A percentile compares a stretch with the other conserved stretches of the same genome.
phyloP scores from a whole-genome alignment of 257 asterid genomes.

The Haberlea rhodopensis region DNA sequence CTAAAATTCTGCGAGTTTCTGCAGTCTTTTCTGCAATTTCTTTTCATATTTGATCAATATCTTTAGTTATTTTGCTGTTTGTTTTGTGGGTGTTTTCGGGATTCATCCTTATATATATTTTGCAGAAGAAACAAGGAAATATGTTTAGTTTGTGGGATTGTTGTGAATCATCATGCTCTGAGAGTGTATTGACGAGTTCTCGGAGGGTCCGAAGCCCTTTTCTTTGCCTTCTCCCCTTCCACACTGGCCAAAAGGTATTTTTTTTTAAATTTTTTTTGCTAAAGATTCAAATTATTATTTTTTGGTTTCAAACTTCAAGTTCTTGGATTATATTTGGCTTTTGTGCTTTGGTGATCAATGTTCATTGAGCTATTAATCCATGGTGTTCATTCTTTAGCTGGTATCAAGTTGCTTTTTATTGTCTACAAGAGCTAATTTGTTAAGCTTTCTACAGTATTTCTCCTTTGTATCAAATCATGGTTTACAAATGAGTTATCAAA shows the following conservation, averaged over 20 bases:
- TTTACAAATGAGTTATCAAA: no score
- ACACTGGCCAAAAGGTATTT: conserved; percentile 48
- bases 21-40: conserved; percentile 21
- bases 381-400: no score
- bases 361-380: no score
- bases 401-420: no score
- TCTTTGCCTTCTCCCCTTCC: conserved; percentile 47
- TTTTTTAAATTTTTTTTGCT: no score
- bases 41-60: conserved; percentile 16
- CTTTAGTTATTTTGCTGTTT: conserved; percentile 2
- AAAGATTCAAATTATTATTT: no score
- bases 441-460: no score
- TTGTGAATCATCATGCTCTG: conserved; percentile 35
- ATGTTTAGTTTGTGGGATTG: conserved; percentile 54
- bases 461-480: no score
- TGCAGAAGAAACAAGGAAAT: conserved; percentile 20
- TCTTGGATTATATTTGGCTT: no score
- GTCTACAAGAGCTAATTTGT: no score
- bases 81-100: conserved; percentile 26
- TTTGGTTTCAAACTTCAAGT: no score
- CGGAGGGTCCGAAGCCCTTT: conserved; percentile 27
- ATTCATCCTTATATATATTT: conserved; percentile 7
- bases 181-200: conserved; percentile 29
- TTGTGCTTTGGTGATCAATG: no score
- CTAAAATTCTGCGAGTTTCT: background rate